Conservation (phyloP, 208 protist species). For the Trypanosoma grayi region DNA sequence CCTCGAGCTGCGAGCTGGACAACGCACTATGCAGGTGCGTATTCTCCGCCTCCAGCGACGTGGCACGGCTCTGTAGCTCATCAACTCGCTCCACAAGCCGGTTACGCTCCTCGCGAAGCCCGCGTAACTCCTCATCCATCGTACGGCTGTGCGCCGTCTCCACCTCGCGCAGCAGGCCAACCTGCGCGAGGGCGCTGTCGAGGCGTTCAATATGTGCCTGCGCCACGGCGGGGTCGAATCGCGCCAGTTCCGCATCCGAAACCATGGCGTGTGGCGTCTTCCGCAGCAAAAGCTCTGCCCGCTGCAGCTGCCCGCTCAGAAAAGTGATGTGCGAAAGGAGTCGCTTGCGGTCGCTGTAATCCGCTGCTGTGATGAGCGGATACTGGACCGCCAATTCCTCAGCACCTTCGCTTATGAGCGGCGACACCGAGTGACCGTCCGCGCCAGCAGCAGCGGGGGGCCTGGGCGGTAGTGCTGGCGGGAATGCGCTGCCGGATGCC, state of each 20-base stretch:
- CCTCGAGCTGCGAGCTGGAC: conserved; percentile 36
- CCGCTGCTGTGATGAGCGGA: conserved; percentile 50
- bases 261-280: conserved; percentile 47
- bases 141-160: conserved; percentile 43
- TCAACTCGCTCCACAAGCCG: conserved; percentile 37
- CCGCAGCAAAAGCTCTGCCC: conserved; percentile 66
- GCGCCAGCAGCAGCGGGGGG: neutral
- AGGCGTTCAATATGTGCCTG: conserved; percentile 78
- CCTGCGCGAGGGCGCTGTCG: conserved; percentile 78
- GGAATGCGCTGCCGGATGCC: conserved; percentile 20
- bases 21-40: conserved; percentile 21
- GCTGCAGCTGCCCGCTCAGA: conserved; percentile 76
- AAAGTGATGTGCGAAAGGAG: conserved; percentile 88
- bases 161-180: conserved; percentile 72
- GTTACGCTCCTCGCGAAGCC: conserved; percentile 37
- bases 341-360: conserved; percentile 75
- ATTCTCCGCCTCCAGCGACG: conserved; percentile 30
- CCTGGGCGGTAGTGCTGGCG: conserved; percentile 16
- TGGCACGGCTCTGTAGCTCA: conserved; percentile 19
- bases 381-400: conserved; percentile 6
- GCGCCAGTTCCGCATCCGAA: conserved; percentile 32
- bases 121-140: conserved; percentile 34
- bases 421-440: neutral
- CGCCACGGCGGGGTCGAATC: conserved; percentile 80
- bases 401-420: neutral